phyloP scores from a whole-genome alignment of 768 basidiomycete genomes.

The Amanita jacksonii region DNA sequence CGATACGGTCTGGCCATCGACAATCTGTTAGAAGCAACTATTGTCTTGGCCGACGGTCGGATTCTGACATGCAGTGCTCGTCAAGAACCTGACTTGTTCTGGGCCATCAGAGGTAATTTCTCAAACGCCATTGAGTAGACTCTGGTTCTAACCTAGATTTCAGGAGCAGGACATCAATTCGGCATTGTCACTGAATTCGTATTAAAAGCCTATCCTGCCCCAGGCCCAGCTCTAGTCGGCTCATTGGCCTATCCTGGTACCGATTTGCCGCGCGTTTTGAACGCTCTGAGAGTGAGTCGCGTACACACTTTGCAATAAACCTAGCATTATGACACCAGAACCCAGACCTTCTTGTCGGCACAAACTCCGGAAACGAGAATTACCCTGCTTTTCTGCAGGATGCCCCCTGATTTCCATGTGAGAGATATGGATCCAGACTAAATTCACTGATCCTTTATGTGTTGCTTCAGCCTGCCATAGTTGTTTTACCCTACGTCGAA shows the following conservation, averaged over 20 bases:
- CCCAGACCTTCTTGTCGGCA: conserved; percentile 8
- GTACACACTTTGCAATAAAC: too few relatives aligned
- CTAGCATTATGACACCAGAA: neutral
- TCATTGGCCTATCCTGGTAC: conserved; percentile 12
- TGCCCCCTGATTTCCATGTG: conserved; percentile 9
- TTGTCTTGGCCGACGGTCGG: conserved; percentile 14
- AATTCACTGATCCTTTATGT: neutral
- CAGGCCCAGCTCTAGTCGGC: conserved; percentile 7
- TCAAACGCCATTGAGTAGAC: neutral
- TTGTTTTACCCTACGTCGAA: conserved; percentile 14
- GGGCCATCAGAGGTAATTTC: conserved; percentile 17
- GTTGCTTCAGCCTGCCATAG: conserved; percentile 10
- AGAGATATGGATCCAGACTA: too few relatives aligned
- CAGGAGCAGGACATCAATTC: conserved; percentile 17
- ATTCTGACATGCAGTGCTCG: conserved; percentile 12
- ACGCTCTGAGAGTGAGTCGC: conserved; percentile 8
- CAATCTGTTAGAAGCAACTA: conserved; percentile 13
- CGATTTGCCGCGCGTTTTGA: conserved; percentile 10
- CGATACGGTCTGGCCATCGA: conserved; percentile 7
- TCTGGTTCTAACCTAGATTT: neutral
- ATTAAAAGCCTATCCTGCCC: conserved; percentile 9
- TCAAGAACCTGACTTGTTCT: conserved; percentile 17
- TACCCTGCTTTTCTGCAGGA: conserved; percentile 5
- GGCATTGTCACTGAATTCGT: conserved; percentile 15
- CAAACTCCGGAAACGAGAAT: conserved; percentile 7